Evolutionary conservation across 305 asterid genomes (phyloP).

Genomic region (Fraxinus platypoda): DNA sequence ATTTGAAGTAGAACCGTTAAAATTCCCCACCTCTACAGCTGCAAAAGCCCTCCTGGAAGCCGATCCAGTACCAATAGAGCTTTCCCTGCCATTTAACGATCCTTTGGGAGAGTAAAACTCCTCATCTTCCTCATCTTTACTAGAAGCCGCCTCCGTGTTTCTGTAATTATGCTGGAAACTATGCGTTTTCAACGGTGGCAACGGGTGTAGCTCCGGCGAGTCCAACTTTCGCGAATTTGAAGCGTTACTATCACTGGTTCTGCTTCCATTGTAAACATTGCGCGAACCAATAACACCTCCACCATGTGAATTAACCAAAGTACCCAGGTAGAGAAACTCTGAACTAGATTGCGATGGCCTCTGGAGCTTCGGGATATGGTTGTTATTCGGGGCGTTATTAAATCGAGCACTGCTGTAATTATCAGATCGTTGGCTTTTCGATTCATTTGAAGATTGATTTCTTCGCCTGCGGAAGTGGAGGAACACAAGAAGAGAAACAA

Average conservation of each 20-base stretch:
- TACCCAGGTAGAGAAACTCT: conserved; percentile 84
- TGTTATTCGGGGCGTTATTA: conserved; percentile 18
- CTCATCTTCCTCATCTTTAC: conserved; percentile 54
- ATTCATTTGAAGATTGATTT: conserved; percentile 9
- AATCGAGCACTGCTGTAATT: conserved; percentile 28
- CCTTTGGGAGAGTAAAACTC: conserved; percentile 84
- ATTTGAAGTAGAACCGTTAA: conserved; percentile 45
- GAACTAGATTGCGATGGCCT: conserved; percentile 83
- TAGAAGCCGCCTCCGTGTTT: conserved; percentile 38
- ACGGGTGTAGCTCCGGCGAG: conserved; percentile 91
- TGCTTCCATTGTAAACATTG: conserved; percentile 32
- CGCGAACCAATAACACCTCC: conserved; percentile 25
- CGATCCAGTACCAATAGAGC: conserved; percentile 64
- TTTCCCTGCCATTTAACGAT: conserved; percentile 53
- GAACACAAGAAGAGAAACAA: conserved; percentile 48
- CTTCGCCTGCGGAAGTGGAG: conserved; percentile 53
- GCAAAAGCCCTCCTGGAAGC: conserved; percentile 58
- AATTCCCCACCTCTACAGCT: conserved; percentile 46
- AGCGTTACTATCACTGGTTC: conserved; percentile 26
- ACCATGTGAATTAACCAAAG: conserved; percentile 71
- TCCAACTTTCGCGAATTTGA: conserved; percentile 44
- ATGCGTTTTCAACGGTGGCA: conserved; percentile 60
- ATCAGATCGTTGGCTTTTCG: conserved; percentile 64
- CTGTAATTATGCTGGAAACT: conserved; percentile 34
- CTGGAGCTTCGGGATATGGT: conserved; percentile 58